A percentile compares a stretch with the other conserved stretches of the same genome.
phyloP scores from a whole-genome alignment of 257 asterid genomes.

The Solanum bulbocastanum region DNA sequence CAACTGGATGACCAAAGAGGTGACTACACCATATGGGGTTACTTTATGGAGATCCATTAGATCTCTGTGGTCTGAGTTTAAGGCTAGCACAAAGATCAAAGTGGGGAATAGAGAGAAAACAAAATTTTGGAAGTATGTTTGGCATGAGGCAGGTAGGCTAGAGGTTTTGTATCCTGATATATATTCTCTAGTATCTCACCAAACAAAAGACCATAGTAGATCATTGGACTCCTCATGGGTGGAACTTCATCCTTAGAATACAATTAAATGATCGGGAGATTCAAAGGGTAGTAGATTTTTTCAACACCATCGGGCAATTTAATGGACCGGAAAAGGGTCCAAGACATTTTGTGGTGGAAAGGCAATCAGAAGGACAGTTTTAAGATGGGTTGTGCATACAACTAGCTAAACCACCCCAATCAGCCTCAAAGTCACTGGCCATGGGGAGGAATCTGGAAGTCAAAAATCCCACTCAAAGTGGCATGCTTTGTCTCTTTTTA shows the following conservation, averaged over 20 bases:
- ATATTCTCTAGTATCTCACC: neutral
- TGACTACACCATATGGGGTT: neutral
- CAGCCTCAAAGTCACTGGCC: neutral
- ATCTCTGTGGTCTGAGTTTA: neutral
- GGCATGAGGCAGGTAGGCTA: neutral
- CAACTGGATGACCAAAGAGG: neutral
- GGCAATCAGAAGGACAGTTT: neutral
- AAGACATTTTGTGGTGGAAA: neutral
- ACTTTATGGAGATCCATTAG: neutral
- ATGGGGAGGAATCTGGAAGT: neutral
- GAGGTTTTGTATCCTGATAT: neutral
- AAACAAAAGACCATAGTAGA: neutral
- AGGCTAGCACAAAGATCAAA: neutral
- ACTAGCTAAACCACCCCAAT: neutral
- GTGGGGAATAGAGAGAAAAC: neutral
- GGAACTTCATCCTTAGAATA: neutral
- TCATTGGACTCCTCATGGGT: neutral
- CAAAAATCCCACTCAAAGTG: too few relatives aligned
- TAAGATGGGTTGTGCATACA: neutral
- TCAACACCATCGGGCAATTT: neutral
- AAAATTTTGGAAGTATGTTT: neutral
- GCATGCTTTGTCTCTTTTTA: too few relatives aligned
- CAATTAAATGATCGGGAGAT: neutral
- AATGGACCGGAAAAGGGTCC: neutral
- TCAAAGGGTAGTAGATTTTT: neutral